Percentiles rank a stretch among this genome's conserved stretches.
Evolutionary conservation across 495 filamentous ascomycete genomes (phyloP).

Genomic region (Cudoniella acicularis): DNA sequence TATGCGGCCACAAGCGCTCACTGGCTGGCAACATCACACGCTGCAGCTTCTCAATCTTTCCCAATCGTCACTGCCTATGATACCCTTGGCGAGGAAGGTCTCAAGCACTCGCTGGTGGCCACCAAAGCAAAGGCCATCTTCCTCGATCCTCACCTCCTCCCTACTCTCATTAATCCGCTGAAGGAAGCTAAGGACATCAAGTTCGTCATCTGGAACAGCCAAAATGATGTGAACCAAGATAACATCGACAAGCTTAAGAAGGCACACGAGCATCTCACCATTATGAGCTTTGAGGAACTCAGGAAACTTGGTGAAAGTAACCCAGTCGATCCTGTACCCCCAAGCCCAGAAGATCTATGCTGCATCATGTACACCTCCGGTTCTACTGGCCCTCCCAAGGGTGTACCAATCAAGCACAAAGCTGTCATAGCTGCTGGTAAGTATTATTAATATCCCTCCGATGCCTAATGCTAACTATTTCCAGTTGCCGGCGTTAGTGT

Average conservation of each 20-base stretch:
- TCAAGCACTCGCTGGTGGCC: constrained; percentile 87
- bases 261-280: constrained; percentile 62
- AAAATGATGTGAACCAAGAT: constrained; percentile 67
- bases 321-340: constrained; percentile 74
- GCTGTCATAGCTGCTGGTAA: constrained; percentile 85
- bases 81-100: constrained; percentile 88
- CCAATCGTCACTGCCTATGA: constrained; percentile 97
- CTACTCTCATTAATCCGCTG: constrained; percentile 75
- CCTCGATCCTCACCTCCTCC: constrained; percentile 79
- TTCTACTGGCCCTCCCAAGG: constrained; percentile 95
- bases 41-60: constrained; percentile 83
- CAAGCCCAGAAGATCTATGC: constrained; percentile 80
- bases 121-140: constrained; percentile 86
- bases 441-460: constrained; percentile 24
- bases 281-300: constrained; percentile 84
- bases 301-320: constrained; percentile 79
- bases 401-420: constrained; percentile 84
- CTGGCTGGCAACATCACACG: constrained; percentile 74
- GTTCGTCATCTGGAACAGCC: constrained; percentile 86
- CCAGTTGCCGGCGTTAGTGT: constrained; percentile 82
- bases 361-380: constrained; percentile 99
- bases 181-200: constrained; percentile 75
- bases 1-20: constrained; percentile 84
- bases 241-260: constrained; percentile 78
- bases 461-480: constrained; percentile 10